Evolutionary conservation across 1,284 basidiomycete genomes (phyloP), one percentile per base, ranked within the genome.

Genomic region (Acaromyces ingoldii): DNA sequence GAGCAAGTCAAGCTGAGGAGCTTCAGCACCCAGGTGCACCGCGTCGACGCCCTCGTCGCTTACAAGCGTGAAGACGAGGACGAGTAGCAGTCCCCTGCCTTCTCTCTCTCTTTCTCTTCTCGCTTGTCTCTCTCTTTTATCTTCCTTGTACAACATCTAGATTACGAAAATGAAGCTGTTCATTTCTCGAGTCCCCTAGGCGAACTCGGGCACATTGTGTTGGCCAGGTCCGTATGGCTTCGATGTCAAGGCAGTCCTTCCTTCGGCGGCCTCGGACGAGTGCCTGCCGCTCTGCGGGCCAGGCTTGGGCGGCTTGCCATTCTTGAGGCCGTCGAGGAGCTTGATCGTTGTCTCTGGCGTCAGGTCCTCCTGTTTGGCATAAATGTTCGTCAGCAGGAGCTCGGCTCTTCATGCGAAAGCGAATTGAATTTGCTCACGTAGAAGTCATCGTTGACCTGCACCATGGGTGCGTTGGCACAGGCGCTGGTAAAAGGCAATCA

Each of bases 401-500:
- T 10, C 19, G 39, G 39, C 19, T n/a, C n/a, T 2, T 1, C 33
- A 29, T 41, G 6, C 44, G 52, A 33, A 17, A 6, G 24, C 21
- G 46, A 1, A n/a, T 25, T 4, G n/a, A 11, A 34, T 24, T 25
- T 21, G 80, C 85, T 60, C 70, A 89, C 89, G 77, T 92, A 98
- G 81, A 89, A 99, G 76, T 96, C 91, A 74, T 98, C 95, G 48
- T 88, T 88, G 74, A 98, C 83, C 65, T 88, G 91, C 77, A 98
- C 81, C 93, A 98, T 99, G 10, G 93, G 93, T n/a, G 95, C 95
- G 78, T 97, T 99, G 66, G 88, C 88, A 79, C 93, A 99, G 45
- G 93, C 95, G 55, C 92, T 56, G 50, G 26, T 4, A 26, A 15
- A 30, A 37, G 34, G n/a, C 17, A 29, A 40, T 31, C 15, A 22